Evolutionary conservation across 352 stramenopile genomes (phyloP), one percentile per base, ranked within the genome.

Genomic region (Phytophthora citrophthora): DNA sequence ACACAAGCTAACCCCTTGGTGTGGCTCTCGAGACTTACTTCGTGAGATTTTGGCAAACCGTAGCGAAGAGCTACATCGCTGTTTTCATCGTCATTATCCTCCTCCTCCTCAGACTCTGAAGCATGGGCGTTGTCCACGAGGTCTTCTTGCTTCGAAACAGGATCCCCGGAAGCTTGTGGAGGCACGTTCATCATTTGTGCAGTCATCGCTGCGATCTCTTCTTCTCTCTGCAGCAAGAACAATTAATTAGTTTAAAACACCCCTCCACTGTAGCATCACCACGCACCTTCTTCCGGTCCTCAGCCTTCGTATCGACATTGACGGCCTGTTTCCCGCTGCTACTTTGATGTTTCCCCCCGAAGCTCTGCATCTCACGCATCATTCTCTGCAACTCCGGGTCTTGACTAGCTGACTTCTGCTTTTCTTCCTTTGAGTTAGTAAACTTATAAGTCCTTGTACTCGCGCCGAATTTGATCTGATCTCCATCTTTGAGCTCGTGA

Each of bases 121-220:
- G 29, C 64, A 23, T 20, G 54, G 10, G 60, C 57, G 2, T 78
- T 54, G 0, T 68, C 62, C 15, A 29, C 51, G 15, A 11, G 41
- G 6, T 54, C 23, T 8, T 61, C 32, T 32, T 46, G 27, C 27
- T 68, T 50, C 23, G n/a, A 5, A 23, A 24, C 23, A 26, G 12
- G 12, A 34, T 39, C 20, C 9, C 52, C 23, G 12, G 41, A 26
- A 3, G 52, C 9, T 23, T 76, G 64, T 24, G 51, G 79, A 68
- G 2, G 58, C 50, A 29, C 71, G 57, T 20, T 20, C 71, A 94
- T 87, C 85, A 94, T 92, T n/a, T 83, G 69, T 11, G 83, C 79
- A 12, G 83, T 89, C 79, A 91, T 86, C 2, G 77, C 81, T 29
- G 77, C 81, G 24, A 92, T 92, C 53, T 94, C 83, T 6, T 59